phyloP scores from a whole-genome alignment of 1,139 yeast species.

The Pichia inconspicua region DNA sequence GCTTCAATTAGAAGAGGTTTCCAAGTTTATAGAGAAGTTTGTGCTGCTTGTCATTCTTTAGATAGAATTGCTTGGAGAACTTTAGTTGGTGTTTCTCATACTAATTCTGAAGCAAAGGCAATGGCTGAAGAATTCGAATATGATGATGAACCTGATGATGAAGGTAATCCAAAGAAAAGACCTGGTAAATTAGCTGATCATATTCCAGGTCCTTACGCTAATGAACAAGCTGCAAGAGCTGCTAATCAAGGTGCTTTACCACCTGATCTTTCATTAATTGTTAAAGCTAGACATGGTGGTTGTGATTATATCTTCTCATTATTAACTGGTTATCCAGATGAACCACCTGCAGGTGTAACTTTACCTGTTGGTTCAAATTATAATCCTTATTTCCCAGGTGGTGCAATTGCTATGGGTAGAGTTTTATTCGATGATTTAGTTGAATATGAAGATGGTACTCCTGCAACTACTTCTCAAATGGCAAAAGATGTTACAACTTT shows the following conservation, averaged over 20 bases:
- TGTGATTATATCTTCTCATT: slow-evolving; percentile 90
- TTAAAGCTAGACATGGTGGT: slow-evolving; percentile 99
- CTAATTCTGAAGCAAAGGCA: slow-evolving; percentile 81
- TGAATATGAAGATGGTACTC: slow-evolving; percentile 98
- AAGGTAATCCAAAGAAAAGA: slow-evolving; percentile 97
- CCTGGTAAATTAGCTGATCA: slow-evolving; percentile 96
- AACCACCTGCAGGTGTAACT: slow-evolving; percentile 94
- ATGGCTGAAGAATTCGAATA: slow-evolving; percentile 96
- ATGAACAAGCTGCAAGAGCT: slow-evolving; percentile 99
- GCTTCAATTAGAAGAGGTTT: slow-evolving; percentile 97
- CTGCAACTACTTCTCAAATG: slow-evolving; percentile 98
- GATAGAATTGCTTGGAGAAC: slow-evolving; percentile 99
- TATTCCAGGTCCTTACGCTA: slow-evolving; percentile 91
- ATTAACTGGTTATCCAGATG: slow-evolving; percentile 98
- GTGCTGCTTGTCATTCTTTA: slow-evolving; percentile 97
- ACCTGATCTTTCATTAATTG: slow-evolving; percentile 94
- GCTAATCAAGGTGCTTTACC: slow-evolving; percentile 99
- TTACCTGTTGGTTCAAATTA: slow-evolving; percentile 93
- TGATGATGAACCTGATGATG: slow-evolving; percentile 99
- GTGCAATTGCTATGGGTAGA: slow-evolving; percentile 98
- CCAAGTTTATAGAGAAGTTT: slow-evolving; percentile 97
- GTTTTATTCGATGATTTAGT: slow-evolving; percentile 94
- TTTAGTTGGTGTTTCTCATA: slow-evolving; percentile 93
- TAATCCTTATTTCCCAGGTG: slow-evolving; percentile 99
- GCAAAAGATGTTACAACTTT: slow-evolving; percentile 95